These are phyloP conservation scores for Zarea fungicola DNA, from an alignment of 2,329 filamentous ascomycete species.

Conservation along the genomic window DNA sequence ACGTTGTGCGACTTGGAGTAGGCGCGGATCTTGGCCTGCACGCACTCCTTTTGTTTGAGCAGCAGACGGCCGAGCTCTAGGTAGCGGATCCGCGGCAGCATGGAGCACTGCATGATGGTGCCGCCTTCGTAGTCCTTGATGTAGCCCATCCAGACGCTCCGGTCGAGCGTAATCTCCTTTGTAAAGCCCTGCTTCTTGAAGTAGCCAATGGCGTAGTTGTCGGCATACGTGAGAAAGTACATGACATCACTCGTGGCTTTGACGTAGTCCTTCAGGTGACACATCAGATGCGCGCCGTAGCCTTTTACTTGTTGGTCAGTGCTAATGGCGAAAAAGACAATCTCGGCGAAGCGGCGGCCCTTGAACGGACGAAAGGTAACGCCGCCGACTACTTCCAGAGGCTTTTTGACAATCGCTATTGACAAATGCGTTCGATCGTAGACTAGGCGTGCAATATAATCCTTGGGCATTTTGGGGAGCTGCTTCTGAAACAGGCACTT, in stretches of 20 bases:
- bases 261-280: conserved; percentile 95
- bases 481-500: conserved; percentile 99
- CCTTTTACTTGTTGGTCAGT: conserved; percentile 98
- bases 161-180: conserved; percentile 92
- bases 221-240: conserved; percentile 97
- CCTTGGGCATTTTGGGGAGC: conserved; percentile 97
- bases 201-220: conserved; percentile 98
- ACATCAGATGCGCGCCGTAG: conserved; percentile 97
- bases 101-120: conserved; percentile 98
- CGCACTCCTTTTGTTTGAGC: conserved; percentile 92
- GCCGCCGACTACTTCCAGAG: conserved; percentile 89
- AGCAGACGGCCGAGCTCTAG: conserved; percentile 91
- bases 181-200: conserved; percentile 99
- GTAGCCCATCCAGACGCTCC: conserved; percentile 95
- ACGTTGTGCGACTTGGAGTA: conserved; percentile 85
- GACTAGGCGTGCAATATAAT: conserved; percentile 94
- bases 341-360: conserved; percentile 88
- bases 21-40: conserved; percentile 89
- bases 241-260: conserved; percentile 95
- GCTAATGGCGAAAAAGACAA: conserved; percentile 96
- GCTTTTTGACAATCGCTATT: conserved; percentile 96
- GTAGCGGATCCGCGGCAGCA: conserved; percentile 92
- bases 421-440: conserved; percentile 96
- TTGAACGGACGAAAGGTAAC: conserved; percentile 97
- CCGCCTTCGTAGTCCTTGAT: conserved; percentile 99